Evolutionary conservation across 2,329 filamentous ascomycete genomes (phyloP).

Genomic region (Thielaviopsis populi): DNA sequence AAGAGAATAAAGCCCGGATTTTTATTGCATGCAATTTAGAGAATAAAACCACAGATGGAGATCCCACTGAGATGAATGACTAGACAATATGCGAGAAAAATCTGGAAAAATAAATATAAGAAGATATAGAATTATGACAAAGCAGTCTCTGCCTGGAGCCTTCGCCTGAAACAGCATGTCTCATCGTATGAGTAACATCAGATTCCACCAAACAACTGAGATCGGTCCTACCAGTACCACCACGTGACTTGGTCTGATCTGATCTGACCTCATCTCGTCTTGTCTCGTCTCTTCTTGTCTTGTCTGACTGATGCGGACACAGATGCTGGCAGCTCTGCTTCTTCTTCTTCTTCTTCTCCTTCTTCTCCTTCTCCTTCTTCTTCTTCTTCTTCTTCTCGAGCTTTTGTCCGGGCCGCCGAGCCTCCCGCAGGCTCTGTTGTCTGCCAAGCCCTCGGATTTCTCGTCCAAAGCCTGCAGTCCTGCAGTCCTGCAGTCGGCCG

Average conservation of each 20-base stretch:
- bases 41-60: neutral
- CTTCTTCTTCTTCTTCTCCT: too few species aligned
- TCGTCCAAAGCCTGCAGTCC: neutral
- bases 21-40: neutral
- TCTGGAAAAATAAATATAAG: too few species aligned
- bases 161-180: neutral
- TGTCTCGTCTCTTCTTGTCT: neutral
- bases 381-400: too few species aligned
- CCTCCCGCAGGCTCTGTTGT: neutral
- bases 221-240: neutral
- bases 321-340: too few species aligned
- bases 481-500: neutral
- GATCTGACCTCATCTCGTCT: neutral
- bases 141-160: too few species aligned
- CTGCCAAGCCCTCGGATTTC: neutral
- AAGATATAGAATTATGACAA: too few species aligned
- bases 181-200: constrained; percentile 14
- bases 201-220: neutral
- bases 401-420: neutral
- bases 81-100: too few species aligned
- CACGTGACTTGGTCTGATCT: constrained; percentile 1
- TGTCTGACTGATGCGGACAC: neutral
- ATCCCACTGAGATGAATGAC: neutral
- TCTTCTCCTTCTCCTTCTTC: neutral
- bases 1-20: neutral